Evolutionary conservation across 805 yeast genomes (phyloP), one percentile per base, ranked within the genome.

Genomic region (Candida boidinii): DNA sequence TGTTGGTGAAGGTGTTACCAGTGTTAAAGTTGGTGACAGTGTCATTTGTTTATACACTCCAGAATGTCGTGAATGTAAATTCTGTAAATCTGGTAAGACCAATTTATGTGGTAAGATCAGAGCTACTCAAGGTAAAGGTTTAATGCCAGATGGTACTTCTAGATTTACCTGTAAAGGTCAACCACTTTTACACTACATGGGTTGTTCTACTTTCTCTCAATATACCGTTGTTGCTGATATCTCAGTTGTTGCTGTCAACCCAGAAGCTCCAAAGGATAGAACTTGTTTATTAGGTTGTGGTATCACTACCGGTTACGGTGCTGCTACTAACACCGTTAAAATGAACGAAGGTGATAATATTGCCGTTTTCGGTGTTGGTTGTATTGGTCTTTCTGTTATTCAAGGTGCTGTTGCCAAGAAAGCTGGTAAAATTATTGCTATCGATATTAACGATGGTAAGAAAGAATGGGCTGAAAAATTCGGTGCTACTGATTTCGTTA

Each of bases 171-270:
- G 82, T 56, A 77, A 79, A 52, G 98, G 98, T 45, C 72, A 92
- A 64, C 73, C 77, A 28, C 61, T 92, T 35, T 68, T 77, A 49
- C 97, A 92, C 62, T 92, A 85, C 60, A 92, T 92, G 99, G 99
- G 99, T 31, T 84, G 95, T 60, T 90, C 97, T 23, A 83, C 96
- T 19, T 92, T 92, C 62, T 78, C 96, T 24, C 94, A 92, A 66
- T 92, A 92, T 60, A 90, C 99, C 11, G 99, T 92, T 36, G 95
- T 92, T 28, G 95, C 97, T 27, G 97, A 92, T 58, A 92, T 92
- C 38, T 87, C 96, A 10, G 85, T 92, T 29, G 98, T 88, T 37
- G 92, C 95, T 13, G 85, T 92, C 44, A 77, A 86, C 58, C 79
- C 80, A 38, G 61, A 73, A 44, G 96, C 95, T 38, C 82, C 85